Evolutionary conservation across 805 yeast species (phyloP).

Genomic region (Candida wancherniae): DNA sequence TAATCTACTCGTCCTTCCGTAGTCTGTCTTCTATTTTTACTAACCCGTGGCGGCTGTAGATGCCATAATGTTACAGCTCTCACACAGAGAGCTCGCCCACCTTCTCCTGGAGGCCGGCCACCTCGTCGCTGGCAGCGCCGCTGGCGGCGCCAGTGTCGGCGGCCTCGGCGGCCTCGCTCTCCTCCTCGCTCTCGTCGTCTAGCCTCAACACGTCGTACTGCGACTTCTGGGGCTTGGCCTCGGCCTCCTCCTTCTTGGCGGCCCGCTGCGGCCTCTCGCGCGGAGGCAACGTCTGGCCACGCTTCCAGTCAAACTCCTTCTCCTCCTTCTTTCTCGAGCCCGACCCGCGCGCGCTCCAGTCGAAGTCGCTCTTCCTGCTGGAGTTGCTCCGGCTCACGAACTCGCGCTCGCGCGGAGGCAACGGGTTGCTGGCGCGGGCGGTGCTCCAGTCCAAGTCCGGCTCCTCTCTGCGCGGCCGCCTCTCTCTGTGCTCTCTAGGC

Average conservation of each 20-base stretch:
- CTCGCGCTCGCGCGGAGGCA: conserved; percentile 33
- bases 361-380: conserved; percentile 21
- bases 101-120: conserved; percentile 15
- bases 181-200: conserved; percentile 12
- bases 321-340: conserved; percentile 21
- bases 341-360: conserved; percentile 22
- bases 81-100: conserved; percentile 13
- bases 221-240: conserved; percentile 17
- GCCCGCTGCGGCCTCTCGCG: conserved; percentile 10
- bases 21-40: conserved; percentile 7
- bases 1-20: conserved; percentile 10
- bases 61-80: too few species aligned
- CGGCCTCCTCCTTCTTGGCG: conserved; percentile 10
- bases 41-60: too few species aligned
- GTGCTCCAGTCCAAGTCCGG: conserved; percentile 41
- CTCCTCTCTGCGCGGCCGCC: conserved; percentile 32
- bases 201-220: conserved; percentile 17
- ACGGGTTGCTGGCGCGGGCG: conserved; percentile 29
- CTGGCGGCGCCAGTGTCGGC: neutral
- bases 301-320: conserved; percentile 34
- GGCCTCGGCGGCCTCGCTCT: conserved; percentile 1
- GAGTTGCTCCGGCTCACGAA: conserved; percentile 4
- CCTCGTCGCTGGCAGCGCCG: conserved; percentile 3
- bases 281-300: conserved; percentile 31
- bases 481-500: conserved; percentile 21